phyloP scores from a whole-genome alignment of 2,329 filamentous ascomycete species.

The Penicillium vulpinum region DNA sequence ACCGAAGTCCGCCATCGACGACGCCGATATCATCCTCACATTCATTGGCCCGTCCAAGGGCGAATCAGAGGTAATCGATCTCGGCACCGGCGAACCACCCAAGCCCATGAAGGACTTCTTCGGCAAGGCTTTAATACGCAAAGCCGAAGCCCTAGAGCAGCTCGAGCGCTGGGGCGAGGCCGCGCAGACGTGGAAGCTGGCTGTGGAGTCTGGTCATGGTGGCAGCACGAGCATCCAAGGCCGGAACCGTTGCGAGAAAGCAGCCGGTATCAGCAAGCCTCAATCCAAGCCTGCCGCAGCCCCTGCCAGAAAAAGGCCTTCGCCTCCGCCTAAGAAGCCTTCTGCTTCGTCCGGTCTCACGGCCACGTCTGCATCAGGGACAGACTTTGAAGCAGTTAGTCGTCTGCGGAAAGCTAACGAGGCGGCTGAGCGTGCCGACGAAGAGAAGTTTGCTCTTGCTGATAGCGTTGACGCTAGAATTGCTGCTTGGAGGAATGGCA shows the following conservation, averaged over 20 bases:
- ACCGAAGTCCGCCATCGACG: conserved; percentile 79
- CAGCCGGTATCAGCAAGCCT: conserved; percentile 65
- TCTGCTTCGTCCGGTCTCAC: conserved; percentile 37
- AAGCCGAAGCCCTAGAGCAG: conserved; percentile 92
- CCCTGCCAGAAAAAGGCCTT: conserved; percentile 49
- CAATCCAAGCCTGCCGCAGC: conserved; percentile 47
- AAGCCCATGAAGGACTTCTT: conserved; percentile 93
- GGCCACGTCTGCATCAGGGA: conserved; percentile 43
- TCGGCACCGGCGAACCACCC: conserved; percentile 62
- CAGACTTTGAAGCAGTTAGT: conserved; percentile 73
- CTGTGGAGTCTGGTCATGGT: conserved; percentile 83
- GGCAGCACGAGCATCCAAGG: conserved; percentile 81
- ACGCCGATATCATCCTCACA: conserved; percentile 76
- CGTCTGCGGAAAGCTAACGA: conserved; percentile 80
- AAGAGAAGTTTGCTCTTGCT: conserved; percentile 85
- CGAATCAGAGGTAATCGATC: conserved; percentile 73
- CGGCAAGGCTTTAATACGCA: conserved; percentile 88
- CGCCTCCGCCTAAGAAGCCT: conserved; percentile 40
- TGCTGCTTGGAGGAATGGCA: conserved; percentile 80
- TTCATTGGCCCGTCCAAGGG: conserved; percentile 80
- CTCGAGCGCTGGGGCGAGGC: conserved; percentile 94
- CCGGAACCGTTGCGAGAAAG: conserved; percentile 84
- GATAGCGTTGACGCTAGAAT: conserved; percentile 83
- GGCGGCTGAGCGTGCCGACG: conserved; percentile 80
- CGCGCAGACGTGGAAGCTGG: conserved; percentile 73